Percentiles rank a stretch among this genome's conserved stretches.
phyloP scores from a whole-genome alignment of 2,329 filamentous ascomycete genomes.

The Claviceps pazoutovae region DNA sequence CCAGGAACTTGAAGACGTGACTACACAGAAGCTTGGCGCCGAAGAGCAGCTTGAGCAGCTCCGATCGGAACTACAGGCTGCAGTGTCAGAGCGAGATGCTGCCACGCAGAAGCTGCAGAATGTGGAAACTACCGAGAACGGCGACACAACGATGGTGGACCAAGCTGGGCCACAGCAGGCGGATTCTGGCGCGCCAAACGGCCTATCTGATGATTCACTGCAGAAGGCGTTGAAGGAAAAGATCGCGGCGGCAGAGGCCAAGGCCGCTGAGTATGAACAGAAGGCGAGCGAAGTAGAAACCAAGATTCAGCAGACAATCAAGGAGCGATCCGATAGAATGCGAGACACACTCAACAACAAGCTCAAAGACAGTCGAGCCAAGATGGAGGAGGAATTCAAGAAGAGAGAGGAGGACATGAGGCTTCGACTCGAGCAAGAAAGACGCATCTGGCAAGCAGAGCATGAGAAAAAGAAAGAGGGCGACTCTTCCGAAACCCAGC shows the following conservation, averaged over 20 bases:
- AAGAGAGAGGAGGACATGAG: constrained; percentile 39
- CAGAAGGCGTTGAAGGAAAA: constrained; percentile 46
- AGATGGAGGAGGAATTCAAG: constrained; percentile 38
- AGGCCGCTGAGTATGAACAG: constrained; percentile 48
- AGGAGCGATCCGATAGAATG: constrained; percentile 55
- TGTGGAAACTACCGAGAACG: constrained; percentile 11
- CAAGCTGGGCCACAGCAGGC: background rate
- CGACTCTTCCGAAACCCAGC: constrained; percentile 10
- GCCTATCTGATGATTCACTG: constrained; percentile 42
- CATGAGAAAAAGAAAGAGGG: constrained; percentile 17
- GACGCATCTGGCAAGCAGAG: constrained; percentile 47
- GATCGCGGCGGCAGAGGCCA: constrained; percentile 45
- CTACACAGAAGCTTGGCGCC: constrained; percentile 53
- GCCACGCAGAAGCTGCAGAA: constrained; percentile 29
- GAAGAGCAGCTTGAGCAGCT: constrained; percentile 46
- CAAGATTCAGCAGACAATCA: constrained; percentile 44
- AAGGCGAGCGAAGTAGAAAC: constrained; percentile 53
- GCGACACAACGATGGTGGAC: background rate
- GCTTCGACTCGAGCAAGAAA: constrained; percentile 47
- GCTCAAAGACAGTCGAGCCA: constrained; percentile 49
- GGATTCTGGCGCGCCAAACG: constrained; percentile 9
- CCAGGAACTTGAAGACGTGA: constrained; percentile 52
- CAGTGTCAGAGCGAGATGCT: constrained; percentile 50
- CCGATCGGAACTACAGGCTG: constrained; percentile 44
- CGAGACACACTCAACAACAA: constrained; percentile 54